Evolutionary conservation across 2,329 filamentous ascomycete genomes (phyloP).

Genomic region (Fusarium sp.): DNA sequence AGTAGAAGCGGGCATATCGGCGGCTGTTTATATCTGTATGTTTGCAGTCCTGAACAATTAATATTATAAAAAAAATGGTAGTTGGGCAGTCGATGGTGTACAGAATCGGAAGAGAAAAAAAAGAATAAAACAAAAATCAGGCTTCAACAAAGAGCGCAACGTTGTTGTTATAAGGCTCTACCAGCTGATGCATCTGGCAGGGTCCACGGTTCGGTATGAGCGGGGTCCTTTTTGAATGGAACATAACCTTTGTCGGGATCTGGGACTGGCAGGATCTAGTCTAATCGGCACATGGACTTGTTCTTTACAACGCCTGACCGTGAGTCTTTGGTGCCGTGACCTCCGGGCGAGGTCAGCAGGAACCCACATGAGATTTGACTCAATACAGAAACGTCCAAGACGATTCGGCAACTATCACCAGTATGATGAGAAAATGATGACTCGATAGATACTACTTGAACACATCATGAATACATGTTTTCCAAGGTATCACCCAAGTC

Average conservation of each 20-base stretch:
- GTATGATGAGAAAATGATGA: constrained; percentile 3
- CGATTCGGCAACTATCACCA: constrained; percentile 23
- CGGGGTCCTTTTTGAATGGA: constrained; percentile 15
- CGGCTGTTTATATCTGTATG: background rate
- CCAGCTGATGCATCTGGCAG: constrained; percentile 16
- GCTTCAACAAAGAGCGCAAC: constrained; percentile 22
- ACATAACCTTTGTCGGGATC: background rate
- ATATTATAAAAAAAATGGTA: background rate
- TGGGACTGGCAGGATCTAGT: constrained; percentile 14
- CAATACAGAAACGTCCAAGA: constrained; percentile 4
- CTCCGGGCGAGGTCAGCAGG: constrained; percentile 40
- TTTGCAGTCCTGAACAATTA: background rate
- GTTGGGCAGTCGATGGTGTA: background rate
- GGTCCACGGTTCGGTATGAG: constrained; percentile 21
- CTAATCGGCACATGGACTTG: constrained; percentile 18
- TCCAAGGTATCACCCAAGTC: constrained; percentile 21
- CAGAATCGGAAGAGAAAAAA: no score
- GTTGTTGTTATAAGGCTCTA: constrained; percentile 32
- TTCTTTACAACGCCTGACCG: constrained; percentile 26
- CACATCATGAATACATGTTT: background rate
- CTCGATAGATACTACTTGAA: constrained; percentile 10
- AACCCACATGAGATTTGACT: constrained; percentile 28
- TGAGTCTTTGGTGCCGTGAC: constrained; percentile 36
- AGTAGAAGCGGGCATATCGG: constrained; percentile 33
- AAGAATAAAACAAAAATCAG: constrained; percentile 15